Evolutionary conservation across 441 rosid genomes (phyloP), one percentile per base, ranked within the genome.

Genomic region (Rhodomyrtus psidioides): DNA sequence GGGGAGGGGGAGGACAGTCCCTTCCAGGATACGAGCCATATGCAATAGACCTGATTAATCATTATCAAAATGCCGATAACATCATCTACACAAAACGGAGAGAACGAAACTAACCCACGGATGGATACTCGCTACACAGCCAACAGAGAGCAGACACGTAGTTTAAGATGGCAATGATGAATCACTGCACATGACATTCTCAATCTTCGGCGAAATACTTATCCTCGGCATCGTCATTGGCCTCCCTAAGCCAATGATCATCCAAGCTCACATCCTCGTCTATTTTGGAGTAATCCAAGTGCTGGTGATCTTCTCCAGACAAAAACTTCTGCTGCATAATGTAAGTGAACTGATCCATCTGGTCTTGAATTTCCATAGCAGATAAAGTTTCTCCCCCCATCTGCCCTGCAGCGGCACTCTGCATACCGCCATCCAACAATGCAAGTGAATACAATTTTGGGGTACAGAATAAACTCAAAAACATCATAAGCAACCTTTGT

Each of bases 201-300:
- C 91, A 94, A 89, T 93, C 97, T 86, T 90, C 96, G 53, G 90
- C 95, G 70, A 97, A 97, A 90, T 96, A 97, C 90, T 92, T 95
- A 75, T 96, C 99, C 90, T 97, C 98, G 5, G 99, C 99, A 85
- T 97, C 98, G 54, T 85, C 91, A 55, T 91, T 91, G 85, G 91
- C 94, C 90, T 97, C 98, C 85, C 92, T 92, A 76, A 92, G 91
- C 99, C 98, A 97, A 84, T 96, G 99, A 91, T 97, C 99, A 89
- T 97, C 99, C 85, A 97, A 92, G 76, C 94, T 92, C 91, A 91
- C 98, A 83, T 97, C 96, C 0, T 92, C 90, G 74, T 97, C 98
- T 86, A 97, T 95, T 92, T 95, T 94, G 57, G 96, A 84, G 91
- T 96, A 97, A 92, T 97, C 99, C 53, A 95, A 89, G 90, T 96